These are phyloP conservation scores for Cetraspora pellucida DNA, from an alignment of 192 early-diverging fungal species.

Conservation along the genomic window DNA sequence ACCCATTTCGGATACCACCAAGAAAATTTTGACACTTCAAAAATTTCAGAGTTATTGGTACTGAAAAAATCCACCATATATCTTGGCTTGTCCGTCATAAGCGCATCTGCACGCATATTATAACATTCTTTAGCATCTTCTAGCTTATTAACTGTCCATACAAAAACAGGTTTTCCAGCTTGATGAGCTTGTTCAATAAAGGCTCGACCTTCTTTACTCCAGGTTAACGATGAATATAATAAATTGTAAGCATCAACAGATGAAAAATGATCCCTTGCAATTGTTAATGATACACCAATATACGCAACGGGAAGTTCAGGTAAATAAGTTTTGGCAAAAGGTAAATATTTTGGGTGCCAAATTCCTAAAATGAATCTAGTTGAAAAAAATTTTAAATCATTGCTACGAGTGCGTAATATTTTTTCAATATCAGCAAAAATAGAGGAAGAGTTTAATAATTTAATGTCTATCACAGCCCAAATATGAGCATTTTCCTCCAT, in stretches of 20 bases:
- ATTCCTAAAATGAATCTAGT: slow-evolving; percentile 55
- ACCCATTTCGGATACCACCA: too few relatives aligned
- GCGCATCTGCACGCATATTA: slow-evolving; percentile 50
- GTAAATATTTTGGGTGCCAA: slow-evolving; percentile 56
- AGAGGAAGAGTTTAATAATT: slow-evolving; percentile 44
- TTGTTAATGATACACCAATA: slow-evolving; percentile 52
- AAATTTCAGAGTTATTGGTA: too few relatives aligned
- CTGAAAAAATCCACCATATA: slow-evolving; percentile 6
- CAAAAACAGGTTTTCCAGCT: slow-evolving; percentile 48
- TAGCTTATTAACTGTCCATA: slow-evolving; percentile 56
- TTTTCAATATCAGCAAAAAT: slow-evolving; percentile 32
- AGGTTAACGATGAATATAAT: slow-evolving; percentile 44
- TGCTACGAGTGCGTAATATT: slow-evolving; percentile 22
- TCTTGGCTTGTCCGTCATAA: slow-evolving; percentile 53
- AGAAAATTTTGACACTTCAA: too few relatives aligned
- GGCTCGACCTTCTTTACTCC: slow-evolving; percentile 39
- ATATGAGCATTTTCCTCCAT: slow-evolving; percentile 49
- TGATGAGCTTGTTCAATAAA: slow-evolving; percentile 56
- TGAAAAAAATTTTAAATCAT: slow-evolving; percentile 40
- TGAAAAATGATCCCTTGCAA: slow-evolving; percentile 46
- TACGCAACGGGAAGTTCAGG: slow-evolving; percentile 47
- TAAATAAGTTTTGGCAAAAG: slow-evolving; percentile 47
- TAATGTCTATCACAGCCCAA: slow-evolving; percentile 60
- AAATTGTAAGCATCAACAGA: slow-evolving; percentile 49
- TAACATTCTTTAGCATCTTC: slow-evolving; percentile 45